Evolutionary conservation across 2,329 filamentous ascomycete genomes (phyloP), one percentile per base, ranked within the genome.

Genomic region (Pestalotiopsis sp.): DNA sequence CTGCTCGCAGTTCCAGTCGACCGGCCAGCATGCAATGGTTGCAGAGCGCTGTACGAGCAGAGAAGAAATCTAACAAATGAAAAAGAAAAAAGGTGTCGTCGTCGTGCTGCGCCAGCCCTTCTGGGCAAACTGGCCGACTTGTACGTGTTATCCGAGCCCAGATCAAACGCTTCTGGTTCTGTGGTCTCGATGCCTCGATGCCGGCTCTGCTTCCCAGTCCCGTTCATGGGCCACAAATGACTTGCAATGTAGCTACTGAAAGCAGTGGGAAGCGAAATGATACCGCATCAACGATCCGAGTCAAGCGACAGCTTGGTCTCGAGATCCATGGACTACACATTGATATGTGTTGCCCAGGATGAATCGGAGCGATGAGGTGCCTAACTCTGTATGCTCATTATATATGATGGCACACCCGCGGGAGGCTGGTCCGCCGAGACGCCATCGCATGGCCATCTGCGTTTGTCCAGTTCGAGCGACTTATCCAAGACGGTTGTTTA

Each of bases 351-450:
- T 61, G 59, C 25, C 25, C 11, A 23, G n/a, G 27, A 36, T 20
- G 14, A 20, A 20, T 20, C 25, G 31, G 25, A 49, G 31, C 12
- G 49, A 61, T 31, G 20, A 45, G 27, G 58, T 52, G 58, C 31
- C 20, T 11, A 17, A 13, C 38, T 45, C 38, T 13, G 25, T 7
- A 23, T 58, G 64, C 67, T 70, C 62, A 69, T 70, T 85, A 83
- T 84, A 85, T 82, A 77, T 72, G 78, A 85, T 86, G 84, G 85
- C 81, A 84, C 80, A 81, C 78, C 84, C 85, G 81, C 84, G 84
- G 81, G 83, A 81, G 80, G 79, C 76, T 83, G 77, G 80, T 80
- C 82, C 83, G 82, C 78, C 82, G 81, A 86, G 45, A 87, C 85
- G 84, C 85, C 83, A 83, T 83, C 84, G 84, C 85, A 86, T 86